Percentiles rank a stretch among this genome's conserved stretches.
These are phyloP conservation scores for Xylaria sp. DNA, from an alignment of 2,329 filamentous ascomycete species.

Conservation along the genomic window DNA sequence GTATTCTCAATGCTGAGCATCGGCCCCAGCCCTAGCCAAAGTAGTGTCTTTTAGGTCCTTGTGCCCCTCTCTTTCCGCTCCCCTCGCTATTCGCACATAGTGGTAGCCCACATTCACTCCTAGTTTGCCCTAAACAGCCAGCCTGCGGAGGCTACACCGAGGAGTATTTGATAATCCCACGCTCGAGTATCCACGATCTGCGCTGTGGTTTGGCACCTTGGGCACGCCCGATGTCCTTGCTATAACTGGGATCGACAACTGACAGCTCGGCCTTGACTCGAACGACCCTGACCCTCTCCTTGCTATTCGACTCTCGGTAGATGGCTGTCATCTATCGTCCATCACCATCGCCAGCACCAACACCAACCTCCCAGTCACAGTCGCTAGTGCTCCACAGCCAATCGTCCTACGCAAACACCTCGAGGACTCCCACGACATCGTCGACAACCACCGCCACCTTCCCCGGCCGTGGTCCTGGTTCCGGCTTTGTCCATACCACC, in stretches of 20 bases:
- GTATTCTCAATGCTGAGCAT: slow-evolving; percentile 8
- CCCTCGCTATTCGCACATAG: slow-evolving; percentile 12
- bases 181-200: slow-evolving; percentile 20
- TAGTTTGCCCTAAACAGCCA: slow-evolving; percentile 23
- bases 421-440: slow-evolving; percentile 6
- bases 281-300: slow-evolving; percentile 17
- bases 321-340: slow-evolving; percentile 31
- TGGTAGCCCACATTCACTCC: slow-evolving; percentile 18
- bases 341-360: slow-evolving; percentile 15
- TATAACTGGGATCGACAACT: slow-evolving; percentile 17
- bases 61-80: slow-evolving; percentile 16
- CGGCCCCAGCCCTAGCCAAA: slow-evolving; percentile 21
- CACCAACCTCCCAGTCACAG: slow-evolving; percentile 20
- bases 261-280: slow-evolving; percentile 17
- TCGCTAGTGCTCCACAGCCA: slow-evolving; percentile 27
- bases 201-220: slow-evolving; percentile 12
- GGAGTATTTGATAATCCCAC: slow-evolving; percentile 22
- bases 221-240: slow-evolving; percentile 13
- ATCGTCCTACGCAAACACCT: slow-evolving; percentile 32
- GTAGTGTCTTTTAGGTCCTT: slow-evolving; percentile 17
- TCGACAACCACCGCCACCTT: neutral
- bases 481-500: neutral
- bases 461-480: neutral
- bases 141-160: neutral
- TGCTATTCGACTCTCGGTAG: slow-evolving; percentile 24